These are phyloP conservation scores for Eudorina sp. DNA, from an alignment of 139 green algal species.

Conservation along the genomic window DNA sequence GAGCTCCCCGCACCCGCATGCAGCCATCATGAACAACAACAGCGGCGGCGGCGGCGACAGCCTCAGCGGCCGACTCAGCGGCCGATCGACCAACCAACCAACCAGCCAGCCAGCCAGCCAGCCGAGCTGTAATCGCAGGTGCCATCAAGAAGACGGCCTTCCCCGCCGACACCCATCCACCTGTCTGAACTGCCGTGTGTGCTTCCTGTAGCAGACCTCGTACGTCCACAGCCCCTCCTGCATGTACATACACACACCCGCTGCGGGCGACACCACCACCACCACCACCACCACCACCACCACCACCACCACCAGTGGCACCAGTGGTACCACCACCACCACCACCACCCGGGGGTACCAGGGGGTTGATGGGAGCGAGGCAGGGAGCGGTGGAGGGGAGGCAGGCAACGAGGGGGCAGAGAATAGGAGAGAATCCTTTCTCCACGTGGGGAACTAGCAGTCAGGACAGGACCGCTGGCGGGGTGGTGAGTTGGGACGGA, in stretches of 20 bases:
- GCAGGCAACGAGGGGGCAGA: background rate
- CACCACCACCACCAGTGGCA: no score
- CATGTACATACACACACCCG: conserved; percentile 55
- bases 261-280: conserved; percentile 5
- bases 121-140: no score
- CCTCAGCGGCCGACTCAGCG: no score
- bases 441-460: no score
- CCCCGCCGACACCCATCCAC: conserved; percentile 57
- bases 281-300: no score
- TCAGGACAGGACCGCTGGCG: background rate
- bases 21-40: no score
- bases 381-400: background rate
- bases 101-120: no score
- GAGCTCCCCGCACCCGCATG: no score
- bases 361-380: background rate
- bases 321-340: no score
- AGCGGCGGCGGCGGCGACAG: no score
- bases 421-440: background rate
- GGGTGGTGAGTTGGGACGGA: background rate
- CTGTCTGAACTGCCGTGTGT: conserved; percentile 84
- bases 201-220: conserved; percentile 89
- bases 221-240: conserved; percentile 94
- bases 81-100: no score
- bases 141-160: no score
- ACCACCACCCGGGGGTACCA: background rate